Evolutionary conservation across 2,329 filamentous ascomycete genomes (phyloP), one percentile per base, ranked within the genome.

Genomic region (Fonsecaea nubica): DNA sequence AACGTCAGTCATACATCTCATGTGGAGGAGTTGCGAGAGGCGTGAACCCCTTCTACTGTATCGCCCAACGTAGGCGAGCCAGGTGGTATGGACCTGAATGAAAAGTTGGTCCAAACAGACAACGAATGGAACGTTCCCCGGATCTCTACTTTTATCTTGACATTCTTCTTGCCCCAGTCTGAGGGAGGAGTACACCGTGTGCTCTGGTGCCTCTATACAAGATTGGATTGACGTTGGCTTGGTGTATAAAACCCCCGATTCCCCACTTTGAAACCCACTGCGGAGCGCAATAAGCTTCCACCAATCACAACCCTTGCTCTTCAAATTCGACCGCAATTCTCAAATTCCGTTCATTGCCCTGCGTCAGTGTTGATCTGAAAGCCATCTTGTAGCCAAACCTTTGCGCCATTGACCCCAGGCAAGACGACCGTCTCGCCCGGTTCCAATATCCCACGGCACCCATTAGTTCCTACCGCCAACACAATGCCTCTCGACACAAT

Each of bases 401-500:
- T 21, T 6, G 38, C 12, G 12, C 40, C n/a, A n/a, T 21, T 45
- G 40, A 45, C 15, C 10, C 9, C 40, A 45, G 40, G 4, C 40
- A 45, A 18, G 6, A 45, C 40, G 40, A n/a, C 5, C n/a, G 45
- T 50, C 45, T 30, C 9, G 10, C 25, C 18, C 10, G 4, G 12
- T 8, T 25, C 9, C 21, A 48, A 6, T 25, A 15, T 13, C 7
- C 18, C 10, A 3, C 10, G 21, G 45, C 45, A 13, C 4, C 12
- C 18, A 12, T 50, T 6, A 5, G 25, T 13, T 18, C 3, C 36
- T 18, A 6, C 30, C 21, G 30, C 36, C 38, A n/a, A 6, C 68
- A 80, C 71, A 72, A 97, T 97, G 94, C 93, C 94, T 65, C 92
- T 98, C 78, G 94, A 97, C 80, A 97, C 93, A 7, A 94, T 92